Conservation (phyloP, 352 stramenopile genomes). For the Globisporangium heterothallicum region DNA sequence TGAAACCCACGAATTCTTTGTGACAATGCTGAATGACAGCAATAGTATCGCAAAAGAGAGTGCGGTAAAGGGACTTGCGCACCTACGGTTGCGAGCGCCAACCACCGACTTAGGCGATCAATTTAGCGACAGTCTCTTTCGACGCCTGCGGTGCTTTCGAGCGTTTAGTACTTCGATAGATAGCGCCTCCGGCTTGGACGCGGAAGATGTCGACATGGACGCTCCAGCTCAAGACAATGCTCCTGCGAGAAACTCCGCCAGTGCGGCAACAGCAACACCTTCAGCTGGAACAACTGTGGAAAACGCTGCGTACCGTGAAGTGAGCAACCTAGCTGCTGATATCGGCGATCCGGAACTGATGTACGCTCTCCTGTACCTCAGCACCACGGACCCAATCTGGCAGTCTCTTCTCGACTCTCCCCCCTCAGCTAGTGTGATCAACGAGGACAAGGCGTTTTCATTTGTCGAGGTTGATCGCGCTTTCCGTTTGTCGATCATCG, state of each 20-base stretch:
- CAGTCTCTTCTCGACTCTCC: constrained; percentile 19
- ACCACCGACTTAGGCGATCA: constrained; percentile 43
- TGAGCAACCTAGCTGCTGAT: constrained; percentile 77
- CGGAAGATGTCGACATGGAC: constrained; percentile 18
- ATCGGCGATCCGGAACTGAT: constrained; percentile 76
- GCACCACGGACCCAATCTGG: constrained; percentile 71
- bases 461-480: constrained; percentile 36
- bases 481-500: constrained; percentile 45
- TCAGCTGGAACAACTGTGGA: constrained; percentile 33
- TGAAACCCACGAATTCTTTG: constrained; percentile 65
- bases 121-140: constrained; percentile 78
- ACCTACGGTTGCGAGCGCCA: constrained; percentile 53
- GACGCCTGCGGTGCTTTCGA: constrained; percentile 69
- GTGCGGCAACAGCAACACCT: constrained; percentile 6
- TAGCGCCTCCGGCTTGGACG: constrained; percentile 18
- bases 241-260: constrained; percentile 1
- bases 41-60: constrained; percentile 65
- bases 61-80: constrained; percentile 72
- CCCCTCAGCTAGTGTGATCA: not conserved
- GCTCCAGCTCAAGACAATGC: not conserved
- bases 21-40: constrained; percentile 75
- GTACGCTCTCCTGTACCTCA: constrained; percentile 79
- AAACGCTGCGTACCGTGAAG: constrained; percentile 79
- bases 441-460: constrained; percentile 25
- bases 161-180: constrained; percentile 40